Conservation (phyloP, 805 yeast species). For the Tetrapisispora iriomotensis region DNA sequence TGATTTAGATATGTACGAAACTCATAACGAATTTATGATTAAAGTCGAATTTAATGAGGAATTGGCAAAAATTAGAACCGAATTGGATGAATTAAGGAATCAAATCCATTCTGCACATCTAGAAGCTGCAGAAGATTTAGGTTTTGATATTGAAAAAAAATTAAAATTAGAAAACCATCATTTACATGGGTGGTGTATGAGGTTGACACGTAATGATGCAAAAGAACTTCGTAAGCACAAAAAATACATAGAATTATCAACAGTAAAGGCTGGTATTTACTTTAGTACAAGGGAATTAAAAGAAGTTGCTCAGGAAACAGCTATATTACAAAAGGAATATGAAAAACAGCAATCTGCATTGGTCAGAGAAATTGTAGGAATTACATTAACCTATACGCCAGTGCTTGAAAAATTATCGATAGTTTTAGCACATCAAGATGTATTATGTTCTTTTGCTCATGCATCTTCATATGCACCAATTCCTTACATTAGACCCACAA, state of each 20-base stretch:
- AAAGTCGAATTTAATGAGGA: constrained; percentile 85
- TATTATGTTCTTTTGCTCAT: constrained; percentile 76
- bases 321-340: constrained; percentile 54
- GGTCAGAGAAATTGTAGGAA: constrained; percentile 72
- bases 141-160: constrained; percentile 78
- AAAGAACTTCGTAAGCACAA: constrained; percentile 51
- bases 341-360: constrained; percentile 65
- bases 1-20: constrained; percentile 72
- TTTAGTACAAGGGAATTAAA: constrained; percentile 68
- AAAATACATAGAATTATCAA: constrained; percentile 68
- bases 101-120: constrained; percentile 53
- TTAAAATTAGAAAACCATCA: constrained; percentile 82
- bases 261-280: constrained; percentile 91
- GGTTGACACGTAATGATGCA: constrained; percentile 87
- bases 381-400: constrained; percentile 72
- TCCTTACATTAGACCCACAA: constrained; percentile 66
- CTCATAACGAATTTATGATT: constrained; percentile 68
- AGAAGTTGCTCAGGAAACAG: constrained; percentile 48
- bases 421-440: constrained; percentile 68
- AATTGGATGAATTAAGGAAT: constrained; percentile 44
- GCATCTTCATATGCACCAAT: constrained; percentile 73
- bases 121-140: constrained; percentile 61
- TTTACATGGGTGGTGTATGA: constrained; percentile 87
- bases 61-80: constrained; percentile 47
- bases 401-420: constrained; percentile 61